Evolutionary conservation across 805 yeast species (phyloP).

Genomic region (Zygoascus ofunaensis): DNA sequence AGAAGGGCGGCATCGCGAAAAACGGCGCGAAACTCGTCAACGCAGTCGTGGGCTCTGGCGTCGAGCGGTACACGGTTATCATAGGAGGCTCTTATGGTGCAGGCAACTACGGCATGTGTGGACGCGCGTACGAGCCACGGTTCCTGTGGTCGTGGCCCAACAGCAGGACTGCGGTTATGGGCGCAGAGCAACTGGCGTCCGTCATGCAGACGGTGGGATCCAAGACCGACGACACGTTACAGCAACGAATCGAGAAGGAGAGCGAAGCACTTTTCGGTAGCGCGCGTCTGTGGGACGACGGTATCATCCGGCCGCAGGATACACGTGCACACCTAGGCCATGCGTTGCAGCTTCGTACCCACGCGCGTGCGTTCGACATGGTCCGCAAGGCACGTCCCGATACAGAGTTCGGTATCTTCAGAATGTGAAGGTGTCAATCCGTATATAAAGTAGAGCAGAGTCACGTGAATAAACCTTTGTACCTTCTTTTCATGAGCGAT

Average conservation of each 20-base stretch:
- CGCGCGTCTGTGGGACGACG: constrained; percentile 28
- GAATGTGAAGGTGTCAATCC: constrained; percentile 26
- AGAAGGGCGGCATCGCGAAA: constrained; percentile 28
- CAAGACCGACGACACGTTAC: constrained; percentile 16
- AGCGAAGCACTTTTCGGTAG: constrained; percentile 22
- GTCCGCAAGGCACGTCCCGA: constrained; percentile 9
- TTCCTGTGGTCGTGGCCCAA: constrained; percentile 29
- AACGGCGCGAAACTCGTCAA: constrained; percentile 28
- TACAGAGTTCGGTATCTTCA: constrained; percentile 25
- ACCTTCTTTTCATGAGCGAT: neutral
- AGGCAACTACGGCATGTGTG: constrained; percentile 30
- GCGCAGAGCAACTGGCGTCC: constrained; percentile 27
- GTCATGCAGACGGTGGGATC: constrained; percentile 26
- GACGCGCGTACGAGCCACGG: constrained; percentile 27
- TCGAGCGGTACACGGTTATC: constrained; percentile 26
- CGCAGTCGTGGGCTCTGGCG: constrained; percentile 28
- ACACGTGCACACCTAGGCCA: constrained; percentile 24
- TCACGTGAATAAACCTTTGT: constrained; percentile 1
- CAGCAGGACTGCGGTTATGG: constrained; percentile 28
- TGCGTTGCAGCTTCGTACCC: constrained; percentile 21
- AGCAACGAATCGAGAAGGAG: constrained; percentile 23
- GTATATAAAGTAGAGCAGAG: too few relatives aligned
- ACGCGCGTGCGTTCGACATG: constrained; percentile 4
- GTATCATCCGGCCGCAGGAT: constrained; percentile 25
- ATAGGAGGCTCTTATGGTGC: constrained; percentile 29